phyloP scores from a whole-genome alignment of 2,329 filamentous ascomycete genomes.

The Claviceps pusilla region DNA sequence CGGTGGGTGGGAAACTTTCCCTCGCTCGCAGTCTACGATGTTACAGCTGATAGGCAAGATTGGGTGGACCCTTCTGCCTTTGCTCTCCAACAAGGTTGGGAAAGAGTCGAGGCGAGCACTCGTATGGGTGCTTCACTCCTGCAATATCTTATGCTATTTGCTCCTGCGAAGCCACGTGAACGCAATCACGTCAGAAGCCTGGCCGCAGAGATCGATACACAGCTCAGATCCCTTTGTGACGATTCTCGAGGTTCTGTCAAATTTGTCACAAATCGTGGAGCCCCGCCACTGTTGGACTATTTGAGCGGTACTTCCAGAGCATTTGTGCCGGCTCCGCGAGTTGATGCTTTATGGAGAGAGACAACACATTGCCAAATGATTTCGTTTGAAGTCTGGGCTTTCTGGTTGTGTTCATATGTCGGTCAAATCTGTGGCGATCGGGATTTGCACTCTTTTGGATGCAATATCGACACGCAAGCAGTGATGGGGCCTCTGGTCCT shows the following conservation, averaged over 20 bases:
- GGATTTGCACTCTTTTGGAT: constrained; percentile 16
- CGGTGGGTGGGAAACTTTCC: constrained; percentile 28
- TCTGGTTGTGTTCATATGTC: constrained; percentile 26
- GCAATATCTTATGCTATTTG: constrained; percentile 22
- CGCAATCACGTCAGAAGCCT: constrained; percentile 12
- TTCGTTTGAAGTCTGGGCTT: constrained; percentile 25
- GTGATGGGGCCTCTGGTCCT: constrained; percentile 22
- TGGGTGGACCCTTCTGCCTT: constrained; percentile 17
- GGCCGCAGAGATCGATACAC: constrained; percentile 19
- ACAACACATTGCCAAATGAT: constrained; percentile 18
- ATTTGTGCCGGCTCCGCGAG: constrained; percentile 16
- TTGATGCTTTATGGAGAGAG: constrained; percentile 15
- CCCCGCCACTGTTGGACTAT: constrained; percentile 20
- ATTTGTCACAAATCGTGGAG: constrained; percentile 16
- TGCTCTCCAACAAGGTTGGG: constrained; percentile 20
- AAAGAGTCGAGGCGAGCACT: constrained; percentile 12
- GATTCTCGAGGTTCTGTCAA: constrained; percentile 20
- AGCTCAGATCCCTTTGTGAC: constrained; percentile 19
- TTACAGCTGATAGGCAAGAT: constrained; percentile 20
- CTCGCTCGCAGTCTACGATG: constrained; percentile 29
- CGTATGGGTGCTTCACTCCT: constrained; percentile 19
- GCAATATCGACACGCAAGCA: constrained; percentile 13
- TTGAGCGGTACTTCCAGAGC: constrained; percentile 19
- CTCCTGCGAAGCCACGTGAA: constrained; percentile 13
- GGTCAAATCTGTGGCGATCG: constrained; percentile 22